Percentiles rank a stretch among this genome's conserved stretches.
phyloP scores from a whole-genome alignment of 1,139 yeast species.

The Suhomyces atakaporum region DNA sequence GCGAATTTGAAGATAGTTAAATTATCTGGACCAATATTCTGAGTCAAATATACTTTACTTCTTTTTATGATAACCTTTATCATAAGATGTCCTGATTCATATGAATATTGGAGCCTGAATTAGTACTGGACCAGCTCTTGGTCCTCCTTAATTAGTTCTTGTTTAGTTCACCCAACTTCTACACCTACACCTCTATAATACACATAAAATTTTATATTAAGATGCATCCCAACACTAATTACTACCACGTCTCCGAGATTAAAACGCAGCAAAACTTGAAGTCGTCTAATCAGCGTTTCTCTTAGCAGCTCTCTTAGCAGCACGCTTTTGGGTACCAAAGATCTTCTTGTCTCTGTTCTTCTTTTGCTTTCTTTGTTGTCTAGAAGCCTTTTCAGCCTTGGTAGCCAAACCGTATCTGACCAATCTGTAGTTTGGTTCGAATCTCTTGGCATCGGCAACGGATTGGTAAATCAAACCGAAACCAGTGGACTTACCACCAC shows the following conservation, averaged over 20 bases:
- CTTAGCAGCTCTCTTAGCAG: slow-evolving; percentile 88
- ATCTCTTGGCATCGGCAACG: slow-evolving; percentile 95
- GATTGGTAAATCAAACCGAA: slow-evolving; percentile 99
- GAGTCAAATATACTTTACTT: too few relatives aligned
- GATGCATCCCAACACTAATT: slow-evolving; percentile 14
- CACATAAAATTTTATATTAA: slow-evolving; percentile 14
- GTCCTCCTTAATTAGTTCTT: too few relatives aligned
- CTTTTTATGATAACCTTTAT: too few relatives aligned
- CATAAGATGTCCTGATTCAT: too few relatives aligned
- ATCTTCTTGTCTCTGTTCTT: slow-evolving; percentile 99
- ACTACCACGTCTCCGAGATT: slow-evolving; percentile 10
- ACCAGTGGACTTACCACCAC: slow-evolving; percentile 99
- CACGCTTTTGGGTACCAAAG: slow-evolving; percentile 97
- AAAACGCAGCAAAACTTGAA: slow-evolving; percentile 10
- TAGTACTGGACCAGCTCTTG: too few relatives aligned
- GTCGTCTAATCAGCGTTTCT: slow-evolving; percentile 54
- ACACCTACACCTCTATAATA: slow-evolving; percentile 9
- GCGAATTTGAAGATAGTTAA: too few relatives aligned
- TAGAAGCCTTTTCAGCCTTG: slow-evolving; percentile 95
- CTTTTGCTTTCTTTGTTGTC: slow-evolving; percentile 99
- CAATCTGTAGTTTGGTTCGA: slow-evolving; percentile 99
- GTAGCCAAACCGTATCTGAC: slow-evolving; percentile 98
- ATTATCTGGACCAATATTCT: too few relatives aligned
- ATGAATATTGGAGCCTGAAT: too few relatives aligned
- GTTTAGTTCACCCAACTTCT: background rate